phyloP scores from a whole-genome alignment of 192 early-diverging fungal species.

The Umbelopsis ramanniana region DNA sequence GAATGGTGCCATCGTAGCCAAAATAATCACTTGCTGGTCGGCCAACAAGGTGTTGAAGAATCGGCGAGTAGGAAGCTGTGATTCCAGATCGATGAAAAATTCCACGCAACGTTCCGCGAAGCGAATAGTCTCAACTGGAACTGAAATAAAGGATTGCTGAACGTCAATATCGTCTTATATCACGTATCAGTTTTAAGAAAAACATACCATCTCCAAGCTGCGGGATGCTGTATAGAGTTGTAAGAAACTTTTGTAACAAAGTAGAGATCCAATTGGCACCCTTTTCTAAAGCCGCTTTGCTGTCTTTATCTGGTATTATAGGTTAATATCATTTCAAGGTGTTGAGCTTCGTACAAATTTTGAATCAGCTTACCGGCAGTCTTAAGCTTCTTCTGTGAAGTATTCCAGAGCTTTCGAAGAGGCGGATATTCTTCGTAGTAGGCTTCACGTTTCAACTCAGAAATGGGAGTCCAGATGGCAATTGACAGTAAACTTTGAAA shows the following conservation, averaged over 20 bases:
- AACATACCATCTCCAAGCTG: constrained; percentile 48
- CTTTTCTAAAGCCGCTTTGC: constrained; percentile 57
- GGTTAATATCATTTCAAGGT: not conserved
- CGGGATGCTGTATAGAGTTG: constrained; percentile 58
- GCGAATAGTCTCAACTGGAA: constrained; percentile 47
- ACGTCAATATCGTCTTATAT: not conserved
- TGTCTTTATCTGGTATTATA: constrained; percentile 35
- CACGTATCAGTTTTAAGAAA: not conserved
- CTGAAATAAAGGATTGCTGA: constrained; percentile 16
- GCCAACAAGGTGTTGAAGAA: constrained; percentile 79
- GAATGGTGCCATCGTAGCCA: constrained; percentile 54
- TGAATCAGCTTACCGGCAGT: constrained; percentile 43
- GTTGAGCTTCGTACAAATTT: not conserved
- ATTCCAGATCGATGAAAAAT: constrained; percentile 84
- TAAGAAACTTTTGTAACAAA: constrained; percentile 70
- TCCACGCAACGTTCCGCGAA: constrained; percentile 81
- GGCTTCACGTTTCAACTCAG: constrained; percentile 51
- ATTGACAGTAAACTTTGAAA: constrained; percentile 67
- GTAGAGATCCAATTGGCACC: constrained; percentile 69
- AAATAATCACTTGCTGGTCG: constrained; percentile 75
- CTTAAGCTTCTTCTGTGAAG: constrained; percentile 57
- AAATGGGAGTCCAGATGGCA: constrained; percentile 75
- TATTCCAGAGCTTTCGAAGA: constrained; percentile 72
- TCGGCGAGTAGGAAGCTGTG: constrained; percentile 92
- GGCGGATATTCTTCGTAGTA: constrained; percentile 65